Percentiles rank a stretch among this genome's conserved stretches.
Evolutionary conservation across 140 eudicot species (phyloP).

Genomic region (Cichorium intybus): DNA sequence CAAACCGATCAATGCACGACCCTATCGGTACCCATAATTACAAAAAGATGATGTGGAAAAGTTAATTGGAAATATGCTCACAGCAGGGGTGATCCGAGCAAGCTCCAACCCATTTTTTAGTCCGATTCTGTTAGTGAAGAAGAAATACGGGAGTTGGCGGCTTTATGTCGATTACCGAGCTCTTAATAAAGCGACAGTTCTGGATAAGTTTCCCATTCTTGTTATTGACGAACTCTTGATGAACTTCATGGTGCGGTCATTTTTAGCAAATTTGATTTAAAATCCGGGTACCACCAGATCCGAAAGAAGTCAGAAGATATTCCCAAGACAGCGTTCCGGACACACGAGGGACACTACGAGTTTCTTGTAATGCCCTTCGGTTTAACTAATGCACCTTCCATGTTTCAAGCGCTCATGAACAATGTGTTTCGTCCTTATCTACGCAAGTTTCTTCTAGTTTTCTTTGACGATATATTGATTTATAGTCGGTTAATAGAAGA

Average conservation of each 20-base stretch:
- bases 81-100: neutral
- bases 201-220: neutral
- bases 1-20: neutral
- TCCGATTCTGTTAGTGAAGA: neutral
- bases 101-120: neutral
- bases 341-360: neutral
- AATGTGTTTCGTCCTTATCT: neutral
- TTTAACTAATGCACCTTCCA: neutral
- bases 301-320: neutral
- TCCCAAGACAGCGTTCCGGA: neutral
- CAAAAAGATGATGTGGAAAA: neutral
- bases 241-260: neutral
- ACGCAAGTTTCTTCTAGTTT: neutral
- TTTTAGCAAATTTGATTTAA: neutral
- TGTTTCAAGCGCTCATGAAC: neutral
- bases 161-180: neutral
- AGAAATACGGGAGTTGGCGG: neutral
- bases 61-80: neutral
- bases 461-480: neutral
- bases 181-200: neutral
- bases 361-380: neutral
- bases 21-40: neutral
- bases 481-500: neutral
- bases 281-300: neutral
- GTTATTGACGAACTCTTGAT: neutral